Evolutionary conservation across 129 eudicot genomes (phyloP).

Genomic region (Artemisia argyi): DNA sequence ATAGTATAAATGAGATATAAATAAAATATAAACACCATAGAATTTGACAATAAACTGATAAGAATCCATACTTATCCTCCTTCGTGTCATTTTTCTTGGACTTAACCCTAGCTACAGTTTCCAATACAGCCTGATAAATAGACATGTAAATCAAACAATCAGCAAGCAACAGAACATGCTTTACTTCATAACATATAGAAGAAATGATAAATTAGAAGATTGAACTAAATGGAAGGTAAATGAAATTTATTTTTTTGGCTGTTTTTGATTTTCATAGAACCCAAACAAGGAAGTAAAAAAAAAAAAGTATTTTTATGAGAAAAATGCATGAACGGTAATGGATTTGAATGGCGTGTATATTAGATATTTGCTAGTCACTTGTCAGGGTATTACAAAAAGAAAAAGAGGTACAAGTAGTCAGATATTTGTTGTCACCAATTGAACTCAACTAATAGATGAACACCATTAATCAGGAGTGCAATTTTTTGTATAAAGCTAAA

Average conservation of each 20-base stretch:
- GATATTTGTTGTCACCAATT: neutral
- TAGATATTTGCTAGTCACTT: too few species aligned
- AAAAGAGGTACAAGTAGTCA: neutral
- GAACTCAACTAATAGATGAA: slow-evolving; percentile 1
- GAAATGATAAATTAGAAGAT: neutral
- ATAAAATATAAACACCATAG: neutral
- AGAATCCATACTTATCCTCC: slow-evolving; percentile 79
- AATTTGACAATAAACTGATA: slow-evolving; percentile 5
- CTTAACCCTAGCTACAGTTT: slow-evolving; percentile 98
- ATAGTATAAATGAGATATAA: slow-evolving; percentile 13
- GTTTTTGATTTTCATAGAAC: neutral
- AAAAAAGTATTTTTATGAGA: too few species aligned
- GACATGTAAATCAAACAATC: slow-evolving; percentile 24
- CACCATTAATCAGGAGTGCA: slow-evolving; percentile 7
- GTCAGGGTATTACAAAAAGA: too few species aligned
- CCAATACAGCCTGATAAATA: slow-evolving; percentile 85
- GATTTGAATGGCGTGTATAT: too few species aligned
- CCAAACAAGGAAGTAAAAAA: too few species aligned
- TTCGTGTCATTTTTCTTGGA: slow-evolving; percentile 97
- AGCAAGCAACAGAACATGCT: slow-evolving; percentile 29
- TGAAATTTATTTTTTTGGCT: neutral
- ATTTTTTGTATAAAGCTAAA: neutral
- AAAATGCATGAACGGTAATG: too few species aligned
- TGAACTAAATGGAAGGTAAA: slow-evolving; percentile 4
- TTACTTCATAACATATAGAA: neutral